Evolutionary conservation across 768 basidiomycete genomes (phyloP), one percentile per base, ranked within the genome.

Genomic region (Melanogaster broomeanus): DNA sequence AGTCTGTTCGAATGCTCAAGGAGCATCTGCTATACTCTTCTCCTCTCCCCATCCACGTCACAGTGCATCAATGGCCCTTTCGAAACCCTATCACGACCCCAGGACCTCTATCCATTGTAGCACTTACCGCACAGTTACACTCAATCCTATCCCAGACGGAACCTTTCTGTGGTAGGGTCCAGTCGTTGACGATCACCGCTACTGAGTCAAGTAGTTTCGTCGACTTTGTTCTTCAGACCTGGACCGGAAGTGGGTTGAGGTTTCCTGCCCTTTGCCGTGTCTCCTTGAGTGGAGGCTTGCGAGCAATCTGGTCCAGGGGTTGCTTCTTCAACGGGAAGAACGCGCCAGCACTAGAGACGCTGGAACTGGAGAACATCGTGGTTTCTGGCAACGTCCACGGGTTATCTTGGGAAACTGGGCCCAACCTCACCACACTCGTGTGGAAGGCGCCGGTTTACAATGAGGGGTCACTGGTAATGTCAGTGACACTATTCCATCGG

Each of bases 361-460:
- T 62, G 19, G 52, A 63, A 42, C 28, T 62, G n/a, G 49, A 18
- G 39, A 63, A 63, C 44, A 46, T 61, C 27, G 53, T 50, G 27
- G 44, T 63, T n/a, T 44, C 59, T 21, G 34, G 48, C 28, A 8
- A 57, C 19, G 24, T 30, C 11, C 24, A 28, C 31, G 48, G 42
- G 21, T 51, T 58, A 5, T 33, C 51, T 1, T 63, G 50, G 55
- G 62, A 49, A 18, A 33, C 24, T 3, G 49, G 59, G 6, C 24
- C 42, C 27, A 61, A 55, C 33, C 30, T 63, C 27, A 63, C 61
- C 18, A 63, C 53, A n/a, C 59, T 63, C 16, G 62, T 64, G 9
- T 63, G 62, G 59, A 27, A 51, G 4, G 59, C 62, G 9, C 53
- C 62, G 3, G 13, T 8, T 2, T 43, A 49, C 33, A 28, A 41